Conservation (phyloP, 208 protist genomes). For the Trypanosoma cruzi region DNA sequence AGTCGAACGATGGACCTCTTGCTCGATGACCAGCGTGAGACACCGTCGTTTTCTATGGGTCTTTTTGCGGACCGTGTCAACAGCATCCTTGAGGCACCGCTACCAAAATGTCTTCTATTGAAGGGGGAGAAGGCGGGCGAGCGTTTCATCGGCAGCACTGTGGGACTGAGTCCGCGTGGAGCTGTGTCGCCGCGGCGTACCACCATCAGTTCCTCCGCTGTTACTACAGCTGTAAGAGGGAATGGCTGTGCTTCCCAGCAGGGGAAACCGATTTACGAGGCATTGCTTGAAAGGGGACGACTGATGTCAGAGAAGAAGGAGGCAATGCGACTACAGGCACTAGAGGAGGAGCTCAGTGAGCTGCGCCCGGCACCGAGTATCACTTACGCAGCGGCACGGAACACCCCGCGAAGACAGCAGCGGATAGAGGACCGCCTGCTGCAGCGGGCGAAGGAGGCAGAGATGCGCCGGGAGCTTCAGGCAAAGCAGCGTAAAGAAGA, state of each 20-base stretch:
- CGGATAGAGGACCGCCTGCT: conserved; percentile 67
- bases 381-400: conserved; percentile 19
- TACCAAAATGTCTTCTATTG: conserved; percentile 49
- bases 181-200: neutral
- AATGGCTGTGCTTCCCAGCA: neutral
- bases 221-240: neutral
- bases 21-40: conserved; percentile 25
- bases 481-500: conserved; percentile 36
- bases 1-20: conserved; percentile 6
- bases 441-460: conserved; percentile 48
- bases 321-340: conserved; percentile 33
- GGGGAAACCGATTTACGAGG: conserved; percentile 55
- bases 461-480: conserved; percentile 21
- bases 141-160: neutral
- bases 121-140: neutral
- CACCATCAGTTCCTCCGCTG: neutral
- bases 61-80: conserved; percentile 31
- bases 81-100: conserved; percentile 42
- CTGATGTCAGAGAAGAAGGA: conserved; percentile 51
- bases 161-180: too few species aligned
- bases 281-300: conserved; percentile 68
- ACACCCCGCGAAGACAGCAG: conserved; percentile 19
- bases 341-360: conserved; percentile 43
- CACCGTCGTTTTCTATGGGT: conserved; percentile 30
- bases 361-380: conserved; percentile 45